These are phyloP conservation scores for Cryptococcus wingfieldii DNA, from an alignment of 1,284 basidiomycete genomes.

Conservation along the genomic window DNA sequence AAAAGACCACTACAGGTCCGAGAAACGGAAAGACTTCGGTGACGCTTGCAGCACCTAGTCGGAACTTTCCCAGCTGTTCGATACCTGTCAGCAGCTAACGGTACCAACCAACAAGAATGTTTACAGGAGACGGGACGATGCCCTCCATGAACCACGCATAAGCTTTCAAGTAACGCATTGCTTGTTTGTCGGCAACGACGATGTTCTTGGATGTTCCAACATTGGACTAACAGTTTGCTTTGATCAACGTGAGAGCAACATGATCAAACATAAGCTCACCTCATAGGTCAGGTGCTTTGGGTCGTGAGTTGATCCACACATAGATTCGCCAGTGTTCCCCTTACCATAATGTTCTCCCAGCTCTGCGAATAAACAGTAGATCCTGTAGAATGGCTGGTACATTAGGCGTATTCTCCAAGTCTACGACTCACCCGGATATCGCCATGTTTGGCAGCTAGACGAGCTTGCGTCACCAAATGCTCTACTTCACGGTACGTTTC, in stretches of 20 bases:
- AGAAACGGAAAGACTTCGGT: conserved; percentile 2
- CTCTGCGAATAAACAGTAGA: conserved; percentile 7
- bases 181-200: background rate
- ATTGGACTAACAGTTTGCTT: background rate
- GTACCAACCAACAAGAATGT: background rate
- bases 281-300: conserved; percentile 8
- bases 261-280: background rate
- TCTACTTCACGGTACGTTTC: conserved; percentile 6
- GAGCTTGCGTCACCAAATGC: conserved; percentile 7
- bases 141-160: conserved; percentile 15
- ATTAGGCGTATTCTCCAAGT: background rate
- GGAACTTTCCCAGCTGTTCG: background rate
- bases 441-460: conserved; percentile 3
- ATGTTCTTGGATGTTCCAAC: background rate
- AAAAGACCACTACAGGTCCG: background rate
- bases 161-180: conserved; percentile 1
- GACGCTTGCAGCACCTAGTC: background rate
- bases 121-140: conserved; percentile 11
- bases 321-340: background rate
- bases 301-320: background rate
- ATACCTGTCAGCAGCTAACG: background rate
- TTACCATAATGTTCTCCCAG: background rate
- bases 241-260: background rate
- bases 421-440: conserved; percentile 6
- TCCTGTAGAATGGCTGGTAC: conserved; percentile 2